Evolutionary conservation across 1,284 basidiomycete genomes (phyloP).

Genomic region (Tilletia walkeri): DNA sequence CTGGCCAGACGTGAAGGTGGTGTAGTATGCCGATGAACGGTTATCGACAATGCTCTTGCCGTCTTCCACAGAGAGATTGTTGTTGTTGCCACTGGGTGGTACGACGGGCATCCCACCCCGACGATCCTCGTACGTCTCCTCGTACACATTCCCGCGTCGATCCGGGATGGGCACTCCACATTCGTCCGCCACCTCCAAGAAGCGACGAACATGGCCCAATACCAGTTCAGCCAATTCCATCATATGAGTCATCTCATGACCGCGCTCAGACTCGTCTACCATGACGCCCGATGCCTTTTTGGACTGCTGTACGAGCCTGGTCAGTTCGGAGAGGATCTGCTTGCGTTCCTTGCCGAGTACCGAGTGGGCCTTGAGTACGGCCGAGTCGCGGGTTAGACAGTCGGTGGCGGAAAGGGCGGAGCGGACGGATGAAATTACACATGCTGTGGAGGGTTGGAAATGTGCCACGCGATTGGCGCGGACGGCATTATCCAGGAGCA

Average conservation of each 20-base stretch:
- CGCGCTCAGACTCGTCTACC: slow-evolving; percentile 47
- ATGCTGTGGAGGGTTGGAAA: slow-evolving; percentile 66
- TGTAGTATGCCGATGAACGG: slow-evolving; percentile 22
- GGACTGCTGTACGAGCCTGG: slow-evolving; percentile 78
- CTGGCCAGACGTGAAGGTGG: slow-evolving; percentile 22
- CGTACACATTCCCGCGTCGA: slow-evolving; percentile 39
- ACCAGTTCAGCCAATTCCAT: slow-evolving; percentile 58
- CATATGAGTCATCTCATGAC: slow-evolving; percentile 55
- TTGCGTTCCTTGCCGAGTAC: slow-evolving; percentile 74
- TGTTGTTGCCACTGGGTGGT: not conserved
- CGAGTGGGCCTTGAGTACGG: slow-evolving; percentile 68
- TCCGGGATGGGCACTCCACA: slow-evolving; percentile 75
- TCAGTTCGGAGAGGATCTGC: slow-evolving; percentile 76
- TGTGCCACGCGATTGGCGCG: slow-evolving; percentile 72
- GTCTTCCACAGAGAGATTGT: slow-evolving; percentile 3
- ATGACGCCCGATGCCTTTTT: slow-evolving; percentile 64
- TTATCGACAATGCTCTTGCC: slow-evolving; percentile 10
- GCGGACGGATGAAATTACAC: slow-evolving; percentile 91
- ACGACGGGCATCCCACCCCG: slow-evolving; percentile 10
- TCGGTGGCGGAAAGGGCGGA: slow-evolving; percentile 79
- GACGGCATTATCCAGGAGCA: slow-evolving; percentile 80
- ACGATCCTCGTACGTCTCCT: slow-evolving; percentile 37
- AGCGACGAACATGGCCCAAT: slow-evolving; percentile 59
- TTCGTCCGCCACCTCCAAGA: slow-evolving; percentile 69
- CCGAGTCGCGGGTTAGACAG: slow-evolving; percentile 79